Evolutionary conservation across 179 eudicot species (phyloP).

Genomic region (Nepenthes alata): DNA sequence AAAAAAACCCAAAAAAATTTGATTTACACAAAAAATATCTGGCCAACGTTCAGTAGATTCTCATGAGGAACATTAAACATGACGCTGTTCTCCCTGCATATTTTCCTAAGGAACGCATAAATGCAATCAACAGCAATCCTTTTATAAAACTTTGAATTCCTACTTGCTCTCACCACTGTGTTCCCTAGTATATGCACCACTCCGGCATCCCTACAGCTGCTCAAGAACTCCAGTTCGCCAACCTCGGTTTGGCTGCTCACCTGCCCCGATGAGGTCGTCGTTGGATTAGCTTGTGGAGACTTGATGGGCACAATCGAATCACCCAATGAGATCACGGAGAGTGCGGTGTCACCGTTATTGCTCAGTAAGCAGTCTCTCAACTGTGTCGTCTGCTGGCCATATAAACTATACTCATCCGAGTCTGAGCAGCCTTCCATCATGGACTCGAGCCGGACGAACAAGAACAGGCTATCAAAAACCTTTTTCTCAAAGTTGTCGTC

Average conservation of each 20-base stretch:
- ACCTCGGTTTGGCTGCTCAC: slow-evolving; percentile 45
- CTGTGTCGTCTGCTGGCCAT: slow-evolving; percentile 53
- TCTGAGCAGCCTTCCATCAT: slow-evolving; percentile 98
- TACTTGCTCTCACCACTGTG: slow-evolving; percentile 71
- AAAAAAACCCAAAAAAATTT: too few species aligned
- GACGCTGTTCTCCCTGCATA: slow-evolving; percentile 93
- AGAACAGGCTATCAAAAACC: slow-evolving; percentile 66
- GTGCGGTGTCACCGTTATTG: slow-evolving; percentile 11
- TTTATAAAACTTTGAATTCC: slow-evolving; percentile 52
- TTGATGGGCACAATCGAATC: slow-evolving; percentile 43
- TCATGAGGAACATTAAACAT: slow-evolving; percentile 96
- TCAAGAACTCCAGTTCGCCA: slow-evolving; percentile 72
- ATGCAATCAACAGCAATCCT: slow-evolving; percentile 77
- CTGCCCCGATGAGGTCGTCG: slow-evolving; percentile 35
- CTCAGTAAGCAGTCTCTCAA: slow-evolving; percentile 30
- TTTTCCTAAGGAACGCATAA: slow-evolving; percentile 90
- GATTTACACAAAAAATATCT: slow-evolving; percentile 66
- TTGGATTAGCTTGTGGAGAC: slow-evolving; percentile 22
- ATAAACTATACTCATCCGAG: slow-evolving; percentile 77
- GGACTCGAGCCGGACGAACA: slow-evolving; percentile 76
- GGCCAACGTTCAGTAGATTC: slow-evolving; percentile 85
- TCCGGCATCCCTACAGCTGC: slow-evolving; percentile 70
- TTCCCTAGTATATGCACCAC: slow-evolving; percentile 95
- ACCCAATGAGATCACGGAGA: slow-evolving; percentile 27
- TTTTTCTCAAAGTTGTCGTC: slow-evolving; percentile 86